phyloP scores from a whole-genome alignment of 345 rosid genomes.

The Zanthoxylum bungeanum region DNA sequence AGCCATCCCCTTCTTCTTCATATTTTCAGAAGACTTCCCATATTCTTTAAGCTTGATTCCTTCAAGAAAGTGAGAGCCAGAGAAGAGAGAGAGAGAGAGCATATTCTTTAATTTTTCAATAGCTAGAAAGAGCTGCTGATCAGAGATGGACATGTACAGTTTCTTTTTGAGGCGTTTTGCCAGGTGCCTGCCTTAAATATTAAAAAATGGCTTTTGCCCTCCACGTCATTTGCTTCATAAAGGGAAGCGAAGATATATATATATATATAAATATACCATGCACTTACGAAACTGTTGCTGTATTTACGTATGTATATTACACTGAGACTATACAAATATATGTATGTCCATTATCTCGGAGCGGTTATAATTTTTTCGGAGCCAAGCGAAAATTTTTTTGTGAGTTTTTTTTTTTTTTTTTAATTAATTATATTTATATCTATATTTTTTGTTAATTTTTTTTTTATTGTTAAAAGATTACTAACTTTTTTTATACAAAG shows the following conservation, averaged over 20 bases:
- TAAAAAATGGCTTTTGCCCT: not conserved
- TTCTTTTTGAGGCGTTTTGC: not conserved
- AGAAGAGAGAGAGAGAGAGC: not conserved
- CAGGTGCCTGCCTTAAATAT: slow-evolving; percentile 3
- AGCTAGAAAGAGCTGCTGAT: not conserved
- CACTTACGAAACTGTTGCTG: not conserved
- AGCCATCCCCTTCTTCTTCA: not conserved
- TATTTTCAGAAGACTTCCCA: not conserved
- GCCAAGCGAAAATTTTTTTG: no score
- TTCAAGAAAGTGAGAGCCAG: not conserved
- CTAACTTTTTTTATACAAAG: no score
- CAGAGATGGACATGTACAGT: not conserved
- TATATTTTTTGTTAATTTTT: no score
- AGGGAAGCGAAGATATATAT: slow-evolving; percentile 8
- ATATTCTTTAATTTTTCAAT: slow-evolving; percentile 7
- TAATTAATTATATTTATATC: no score
- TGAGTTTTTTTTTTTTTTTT: no score
- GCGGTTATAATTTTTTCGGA: no score
- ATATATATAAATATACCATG: not conserved
- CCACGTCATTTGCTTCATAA: slow-evolving; percentile 9
- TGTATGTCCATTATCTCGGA: not conserved
- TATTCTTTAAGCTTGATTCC: not conserved
- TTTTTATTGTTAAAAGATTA: no score
- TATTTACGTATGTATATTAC: not conserved
- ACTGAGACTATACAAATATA: not conserved